Percentiles rank a stretch among this genome's conserved stretches.
Evolutionary conservation across 2,329 filamentous ascomycete genomes (phyloP).

Genomic region (Colletotrichum sp.): DNA sequence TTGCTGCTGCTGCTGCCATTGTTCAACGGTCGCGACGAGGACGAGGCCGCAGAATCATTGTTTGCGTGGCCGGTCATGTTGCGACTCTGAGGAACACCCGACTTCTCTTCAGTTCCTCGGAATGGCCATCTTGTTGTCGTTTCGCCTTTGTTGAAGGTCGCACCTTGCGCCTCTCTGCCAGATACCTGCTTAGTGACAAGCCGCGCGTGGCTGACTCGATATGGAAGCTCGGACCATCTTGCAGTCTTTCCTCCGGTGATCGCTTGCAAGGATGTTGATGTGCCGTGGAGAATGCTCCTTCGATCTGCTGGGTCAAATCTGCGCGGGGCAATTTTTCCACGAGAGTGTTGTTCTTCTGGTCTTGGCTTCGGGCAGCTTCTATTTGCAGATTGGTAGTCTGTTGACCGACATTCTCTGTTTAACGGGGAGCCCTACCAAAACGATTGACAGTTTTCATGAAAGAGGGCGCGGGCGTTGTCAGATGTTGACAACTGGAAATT

Average conservation of each 20-base stretch:
- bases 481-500: not conserved
- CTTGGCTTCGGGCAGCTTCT: not conserved
- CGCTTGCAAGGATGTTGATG: slow-evolving; percentile 4
- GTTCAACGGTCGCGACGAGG: slow-evolving; percentile 32
- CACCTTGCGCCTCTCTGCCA: not conserved
- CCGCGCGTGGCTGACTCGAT: slow-evolving; percentile 16
- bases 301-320: slow-evolving; percentile 15
- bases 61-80: slow-evolving; percentile 45
- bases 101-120: slow-evolving; percentile 10
- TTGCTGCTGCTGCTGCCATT: slow-evolving; percentile 11
- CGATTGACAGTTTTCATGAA: not conserved
- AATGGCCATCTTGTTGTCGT: slow-evolving; percentile 38
- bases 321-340: slow-evolving; percentile 18
- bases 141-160: not conserved
- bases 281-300: not conserved
- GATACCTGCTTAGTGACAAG: slow-evolving; percentile 6
- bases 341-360: not conserved
- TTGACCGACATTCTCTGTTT: not conserved
- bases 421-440: not conserved
- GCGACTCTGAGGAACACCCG: slow-evolving; percentile 27
- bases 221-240: not conserved
- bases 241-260: not conserved
- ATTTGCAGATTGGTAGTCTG: not conserved
- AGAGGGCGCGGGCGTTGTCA: not conserved
- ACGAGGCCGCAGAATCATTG: slow-evolving; percentile 38